A percentile compares a stretch with the other conserved stretches of the same genome.
phyloP scores from a whole-genome alignment of 257 asterid species.

The Coffea eugenioides region DNA sequence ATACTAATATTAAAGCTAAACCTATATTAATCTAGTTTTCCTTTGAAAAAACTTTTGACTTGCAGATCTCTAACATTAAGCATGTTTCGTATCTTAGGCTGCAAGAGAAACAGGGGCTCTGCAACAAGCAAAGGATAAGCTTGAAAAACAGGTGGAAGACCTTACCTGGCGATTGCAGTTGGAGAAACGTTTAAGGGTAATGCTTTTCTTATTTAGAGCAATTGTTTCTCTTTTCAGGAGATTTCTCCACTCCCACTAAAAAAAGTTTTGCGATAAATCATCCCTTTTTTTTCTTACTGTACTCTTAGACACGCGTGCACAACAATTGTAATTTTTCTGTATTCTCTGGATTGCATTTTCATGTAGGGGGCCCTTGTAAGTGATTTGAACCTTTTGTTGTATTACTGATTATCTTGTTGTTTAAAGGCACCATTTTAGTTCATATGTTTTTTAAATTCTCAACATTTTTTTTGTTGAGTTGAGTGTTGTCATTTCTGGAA shows the following conservation, averaged over 20 bases:
- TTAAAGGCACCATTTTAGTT: not conserved
- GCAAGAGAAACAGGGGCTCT: conserved; percentile 98
- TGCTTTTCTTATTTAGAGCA: conserved; percentile 17
- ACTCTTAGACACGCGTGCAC: not conserved
- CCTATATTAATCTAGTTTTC: not conserved
- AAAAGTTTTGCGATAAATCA: not conserved
- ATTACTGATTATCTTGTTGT: not conserved
- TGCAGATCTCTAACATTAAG: conserved; percentile 1
- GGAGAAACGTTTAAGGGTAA: conserved; percentile 95
- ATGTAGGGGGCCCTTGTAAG: not conserved
- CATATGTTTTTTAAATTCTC: not conserved
- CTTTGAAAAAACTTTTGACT: not conserved
- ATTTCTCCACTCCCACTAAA: not conserved
- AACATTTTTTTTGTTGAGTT: not conserved
- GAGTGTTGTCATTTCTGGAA: not conserved
- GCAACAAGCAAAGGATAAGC: conserved; percentile 95
- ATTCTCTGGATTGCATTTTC: not conserved
- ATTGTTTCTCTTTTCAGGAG: conserved; percentile 2
- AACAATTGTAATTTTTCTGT: not conserved
- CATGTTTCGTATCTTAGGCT: conserved; percentile 54
- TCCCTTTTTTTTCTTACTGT: not conserved
- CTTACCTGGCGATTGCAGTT: conserved; percentile 90
- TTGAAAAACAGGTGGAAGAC: conserved; percentile 98
- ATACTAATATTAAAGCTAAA: not conserved
- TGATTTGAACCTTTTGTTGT: not conserved